Evolutionary conservation across 352 stramenopile species (phyloP), one percentile per base, ranked within the genome.

Genomic region (Phytophthora meadii): DNA sequence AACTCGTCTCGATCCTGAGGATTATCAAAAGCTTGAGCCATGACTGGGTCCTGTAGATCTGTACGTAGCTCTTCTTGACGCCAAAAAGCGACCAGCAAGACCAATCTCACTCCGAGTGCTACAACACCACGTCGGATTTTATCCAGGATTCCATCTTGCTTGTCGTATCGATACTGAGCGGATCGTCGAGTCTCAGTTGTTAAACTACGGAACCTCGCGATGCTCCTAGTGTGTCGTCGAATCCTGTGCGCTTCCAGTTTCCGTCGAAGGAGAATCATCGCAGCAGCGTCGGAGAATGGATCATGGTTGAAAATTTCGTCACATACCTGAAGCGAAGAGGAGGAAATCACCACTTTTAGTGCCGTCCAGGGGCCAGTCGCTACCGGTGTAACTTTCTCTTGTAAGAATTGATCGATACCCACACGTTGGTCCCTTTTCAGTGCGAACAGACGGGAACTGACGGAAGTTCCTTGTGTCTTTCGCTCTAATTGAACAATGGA

Each of bases 71-170:
- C 79, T 61, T 88, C 77, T 37, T 84, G 69, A 4, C 81, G 70
- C 81, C 81, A 89, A 55, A 89, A 88, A 6, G 77, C 72, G 8
- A 87, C 27, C 25, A 84, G 12, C 30, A 87, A 41, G 9, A 81
- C 24, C 24, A 81, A 6, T 11, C 50, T 42, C 11, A 49, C 49
- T 49, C 40, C 28, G 8, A 71, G 5, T 1, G 19, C 46, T 14
- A 61, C 9, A 4, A 54, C 12, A n/a, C 36, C 28, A 12, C 17
- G 49, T 10, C 49, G 8, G 17, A 52, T 44, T n/a, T 37, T 32
- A 39, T 57, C 27, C 11, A 53, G 25, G 19, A 51, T 5, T 12
- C 22, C 24, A 4, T 25, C 27, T 32, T 56, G 56, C 3, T 15
- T 4, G 39, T 57, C 49, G n/a, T 39, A 47, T 2, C 41, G 56